Base-by-base conservation (phyloP, 1,284 basidiomycete species). In the Ustilago trichophora region DNA sequence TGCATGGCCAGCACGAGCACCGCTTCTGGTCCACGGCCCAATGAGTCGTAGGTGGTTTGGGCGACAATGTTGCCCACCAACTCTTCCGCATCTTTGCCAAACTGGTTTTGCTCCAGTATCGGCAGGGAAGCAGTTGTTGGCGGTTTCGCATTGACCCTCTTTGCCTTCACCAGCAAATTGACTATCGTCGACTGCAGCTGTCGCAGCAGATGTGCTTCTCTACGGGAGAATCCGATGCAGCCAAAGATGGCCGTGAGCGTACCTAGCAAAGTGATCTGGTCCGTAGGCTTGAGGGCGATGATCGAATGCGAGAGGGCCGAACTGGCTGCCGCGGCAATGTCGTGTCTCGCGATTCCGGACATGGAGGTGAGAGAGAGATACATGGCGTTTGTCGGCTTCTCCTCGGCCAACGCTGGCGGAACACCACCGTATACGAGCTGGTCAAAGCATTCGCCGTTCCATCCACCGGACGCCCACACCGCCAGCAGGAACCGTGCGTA, bases 381-480 rank as follows among this genome's bases (percentile, higher is more conserved):
- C 49, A 56, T 67, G 1, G 63, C 64, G 3, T 49, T 49, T 4
- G 56, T 62, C 10, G 72, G 75, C 16, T 67, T 58, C 11, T 69
- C 67, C 34, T 74, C 70, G 1, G 65, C 77, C 27, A 80, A 51
- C 10, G 73, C 51, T 5, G 77, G 79, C 16, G 79, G 79, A 4
- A 72, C 56, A 19, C 79, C 79, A 19, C 79, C 79, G 32, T 76
- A 78, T 13, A 81, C 46, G 21, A 81, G 62, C 62, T 80, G 78
- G 57, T 81, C 79, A 44, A 80, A 80, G 22, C 70, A 72, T 38
- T 80, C 79, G 38, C 70, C 76, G 35, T 78, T 80, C 76, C 77
- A 81, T 0, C 79, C 79, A 15, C 67, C 71, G 2, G 66, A 75
- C 2, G 78, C 73, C 73, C 76, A 81, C 12, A 81, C 59, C 1